These are phyloP conservation scores for Stemphylium vesicarium DNA, from an alignment of 2,329 filamentous ascomycete species.

Conservation along the genomic window DNA sequence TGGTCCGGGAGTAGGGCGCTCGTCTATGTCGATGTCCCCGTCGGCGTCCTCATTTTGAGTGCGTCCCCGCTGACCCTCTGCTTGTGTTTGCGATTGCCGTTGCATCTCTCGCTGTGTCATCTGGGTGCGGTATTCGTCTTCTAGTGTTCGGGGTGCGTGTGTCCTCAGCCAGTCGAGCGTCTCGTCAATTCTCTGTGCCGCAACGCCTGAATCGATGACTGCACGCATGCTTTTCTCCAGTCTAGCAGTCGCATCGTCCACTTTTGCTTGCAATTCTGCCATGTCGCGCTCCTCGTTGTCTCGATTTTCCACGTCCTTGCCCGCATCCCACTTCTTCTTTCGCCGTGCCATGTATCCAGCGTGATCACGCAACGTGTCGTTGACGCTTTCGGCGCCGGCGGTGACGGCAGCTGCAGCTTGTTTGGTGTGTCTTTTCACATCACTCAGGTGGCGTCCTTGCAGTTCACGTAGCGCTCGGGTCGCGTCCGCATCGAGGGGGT, in stretches of 20 bases:
- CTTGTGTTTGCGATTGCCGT: slow-evolving; percentile 35
- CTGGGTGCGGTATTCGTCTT: slow-evolving; percentile 43
- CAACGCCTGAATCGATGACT: slow-evolving; percentile 63
- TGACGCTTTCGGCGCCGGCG: slow-evolving; percentile 59
- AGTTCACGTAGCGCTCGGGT: slow-evolving; percentile 57
- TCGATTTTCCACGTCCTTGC: slow-evolving; percentile 45
- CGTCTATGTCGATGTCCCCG: slow-evolving; percentile 39
- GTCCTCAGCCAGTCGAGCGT: slow-evolving; percentile 52
- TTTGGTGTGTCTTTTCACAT: slow-evolving; percentile 58
- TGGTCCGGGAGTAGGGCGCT: slow-evolving; percentile 47
- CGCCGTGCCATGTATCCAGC: slow-evolving; percentile 46
- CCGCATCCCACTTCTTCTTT: slow-evolving; percentile 44
- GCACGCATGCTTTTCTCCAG: slow-evolving; percentile 65
- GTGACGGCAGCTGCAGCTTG: slow-evolving; percentile 57
- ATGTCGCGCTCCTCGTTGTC: slow-evolving; percentile 50
- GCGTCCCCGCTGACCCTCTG: slow-evolving; percentile 24
- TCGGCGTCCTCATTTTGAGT: slow-evolving; percentile 21
- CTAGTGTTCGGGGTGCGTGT: slow-evolving; percentile 40
- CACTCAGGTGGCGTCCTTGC: slow-evolving; percentile 49
- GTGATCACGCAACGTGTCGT: slow-evolving; percentile 58
- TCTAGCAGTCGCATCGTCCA: slow-evolving; percentile 59
- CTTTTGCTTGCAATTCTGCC: slow-evolving; percentile 51
- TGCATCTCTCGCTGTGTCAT: slow-evolving; percentile 47
- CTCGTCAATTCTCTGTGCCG: slow-evolving; percentile 53
- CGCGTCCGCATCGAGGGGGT: slow-evolving; percentile 57